Base-by-base conservation (phyloP, 2,329 filamentous ascomycete genomes). In the Colletotrichum simmondsii region DNA sequence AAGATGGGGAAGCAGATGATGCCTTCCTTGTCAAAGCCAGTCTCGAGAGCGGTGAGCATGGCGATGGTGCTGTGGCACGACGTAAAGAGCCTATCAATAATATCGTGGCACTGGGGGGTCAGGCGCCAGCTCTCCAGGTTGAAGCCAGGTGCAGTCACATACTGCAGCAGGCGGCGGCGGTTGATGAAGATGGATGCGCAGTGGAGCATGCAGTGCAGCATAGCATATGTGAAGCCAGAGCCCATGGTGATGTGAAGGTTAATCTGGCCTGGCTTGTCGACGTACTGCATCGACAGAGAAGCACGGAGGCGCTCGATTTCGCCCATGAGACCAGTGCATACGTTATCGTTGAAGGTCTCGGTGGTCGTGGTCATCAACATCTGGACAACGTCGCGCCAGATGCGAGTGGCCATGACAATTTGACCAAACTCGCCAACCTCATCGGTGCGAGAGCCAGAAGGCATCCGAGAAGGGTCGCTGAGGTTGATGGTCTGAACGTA, bases 241-340 rank as follows among this genome's bases (percentile, higher is more conserved):
- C 89, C 89, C 89, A 91, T 91, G 24, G 89, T 91, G 77, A 91
- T 90, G 79, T 91, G 89, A 5, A 91, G 82, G 77, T 87, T 89
- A 78, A 91, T 89, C 80, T 91, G 89, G 52, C 87, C 88, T 0
- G 88, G 87, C 80, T 91, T 91, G 77, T 91, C 89, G 74, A 89
- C 84, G 69, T 89, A 90, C 79, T 91, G 89, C 83, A 89, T 86
- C 1, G 89, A 89, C 57, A 91, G 80, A 1, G 87, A 86, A 73
- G 83, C 83, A 37, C 89, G 87, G 12, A 91, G 86, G 10, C 82
- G 81, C 42, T 91, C 88, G 71, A 91, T 90, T 68, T 89, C 88
- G 28, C 80, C 83, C 75, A 90, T 86, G 5, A 91, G 82, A 14
- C 82, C 82, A 11, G 81, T 78, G 77, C 88, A 90, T 52, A 87